Evolutionary conservation across 1,139 yeast species (phyloP).

Genomic region (Entelexis paramagnoliae): DNA sequence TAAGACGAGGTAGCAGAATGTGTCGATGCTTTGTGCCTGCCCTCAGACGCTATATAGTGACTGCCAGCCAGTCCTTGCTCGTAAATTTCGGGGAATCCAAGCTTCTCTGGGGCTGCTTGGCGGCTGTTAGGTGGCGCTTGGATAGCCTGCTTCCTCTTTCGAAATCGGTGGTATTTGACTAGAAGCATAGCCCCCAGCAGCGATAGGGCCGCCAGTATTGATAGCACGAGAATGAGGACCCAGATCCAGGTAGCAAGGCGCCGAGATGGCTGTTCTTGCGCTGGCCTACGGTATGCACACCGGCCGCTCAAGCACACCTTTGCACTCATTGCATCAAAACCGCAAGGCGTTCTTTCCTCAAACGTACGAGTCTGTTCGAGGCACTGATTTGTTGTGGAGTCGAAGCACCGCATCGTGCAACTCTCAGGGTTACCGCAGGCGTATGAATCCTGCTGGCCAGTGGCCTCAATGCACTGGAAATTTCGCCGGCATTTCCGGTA

Average conservation of each 20-base stretch:
- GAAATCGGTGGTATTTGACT: not conserved
- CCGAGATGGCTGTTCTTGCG: not conserved
- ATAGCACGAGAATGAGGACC: not conserved
- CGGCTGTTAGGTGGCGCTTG: not conserved
- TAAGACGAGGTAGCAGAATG: not conserved
- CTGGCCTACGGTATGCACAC: not conserved
- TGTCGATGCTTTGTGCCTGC: not conserved
- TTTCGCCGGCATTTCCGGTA: constrained; percentile 6
- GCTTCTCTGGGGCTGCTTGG: not conserved
- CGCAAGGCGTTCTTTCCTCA: constrained; percentile 9
- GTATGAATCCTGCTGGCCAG: not conserved
- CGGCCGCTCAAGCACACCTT: not conserved
- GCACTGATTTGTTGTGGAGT: constrained; percentile 33
- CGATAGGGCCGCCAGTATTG: not conserved
- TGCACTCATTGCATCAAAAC: not conserved
- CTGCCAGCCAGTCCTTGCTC: not conserved
- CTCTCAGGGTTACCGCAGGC: constrained; percentile 6
- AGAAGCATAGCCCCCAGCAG: not conserved
- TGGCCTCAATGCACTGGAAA: constrained; percentile 9
- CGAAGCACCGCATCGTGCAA: constrained; percentile 29
- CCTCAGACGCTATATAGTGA: not conserved
- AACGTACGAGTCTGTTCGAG: constrained; percentile 12
- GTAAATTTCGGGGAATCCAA: not conserved
- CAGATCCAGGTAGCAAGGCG: not conserved
- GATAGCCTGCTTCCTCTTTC: not conserved